phyloP scores from a whole-genome alignment of 2,329 filamentous ascomycete species.

The Emmonsiellopsis sp. region DNA sequence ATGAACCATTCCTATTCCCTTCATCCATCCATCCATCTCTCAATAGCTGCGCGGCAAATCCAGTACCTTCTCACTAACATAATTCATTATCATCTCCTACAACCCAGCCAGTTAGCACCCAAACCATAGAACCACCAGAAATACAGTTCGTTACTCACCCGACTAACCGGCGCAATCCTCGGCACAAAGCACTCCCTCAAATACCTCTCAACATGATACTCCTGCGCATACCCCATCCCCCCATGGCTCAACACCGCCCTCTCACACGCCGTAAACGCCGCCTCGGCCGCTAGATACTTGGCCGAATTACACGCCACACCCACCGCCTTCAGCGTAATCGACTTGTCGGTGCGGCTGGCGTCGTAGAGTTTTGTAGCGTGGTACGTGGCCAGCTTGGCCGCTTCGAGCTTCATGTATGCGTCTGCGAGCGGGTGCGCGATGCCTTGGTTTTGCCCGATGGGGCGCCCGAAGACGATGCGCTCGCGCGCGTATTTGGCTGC shows the following conservation, averaged over 20 bases:
- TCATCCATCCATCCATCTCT: not conserved
- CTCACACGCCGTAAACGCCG: constrained; percentile 53
- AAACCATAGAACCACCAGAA: not conserved
- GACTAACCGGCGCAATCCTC: constrained; percentile 50
- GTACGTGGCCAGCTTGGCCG: constrained; percentile 53
- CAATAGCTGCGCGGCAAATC: constrained; percentile 36
- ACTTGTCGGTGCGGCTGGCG: constrained; percentile 42
- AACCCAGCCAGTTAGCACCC: not conserved
- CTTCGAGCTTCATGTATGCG: constrained; percentile 54
- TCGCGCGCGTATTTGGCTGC: constrained; percentile 59
- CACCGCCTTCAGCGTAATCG: constrained; percentile 47
- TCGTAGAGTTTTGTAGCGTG: constrained; percentile 53
- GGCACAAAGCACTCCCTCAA: constrained; percentile 52
- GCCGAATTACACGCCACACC: constrained; percentile 52
- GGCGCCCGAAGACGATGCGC: constrained; percentile 50
- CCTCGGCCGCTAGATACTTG: constrained; percentile 53
- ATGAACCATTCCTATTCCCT: not conserved
- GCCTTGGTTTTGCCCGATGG: constrained; percentile 53
- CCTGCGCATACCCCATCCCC: constrained; percentile 56
- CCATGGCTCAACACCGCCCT: constrained; percentile 47
- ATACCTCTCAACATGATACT: constrained; percentile 55
- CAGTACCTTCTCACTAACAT: constrained; percentile 37
- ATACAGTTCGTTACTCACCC: constrained; percentile 6
- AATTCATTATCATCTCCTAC: constrained; percentile 41
- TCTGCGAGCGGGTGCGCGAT: constrained; percentile 51